phyloP scores from a whole-genome alignment of 2,329 filamentous ascomycete genomes.

The Colletotrichum lentis region DNA sequence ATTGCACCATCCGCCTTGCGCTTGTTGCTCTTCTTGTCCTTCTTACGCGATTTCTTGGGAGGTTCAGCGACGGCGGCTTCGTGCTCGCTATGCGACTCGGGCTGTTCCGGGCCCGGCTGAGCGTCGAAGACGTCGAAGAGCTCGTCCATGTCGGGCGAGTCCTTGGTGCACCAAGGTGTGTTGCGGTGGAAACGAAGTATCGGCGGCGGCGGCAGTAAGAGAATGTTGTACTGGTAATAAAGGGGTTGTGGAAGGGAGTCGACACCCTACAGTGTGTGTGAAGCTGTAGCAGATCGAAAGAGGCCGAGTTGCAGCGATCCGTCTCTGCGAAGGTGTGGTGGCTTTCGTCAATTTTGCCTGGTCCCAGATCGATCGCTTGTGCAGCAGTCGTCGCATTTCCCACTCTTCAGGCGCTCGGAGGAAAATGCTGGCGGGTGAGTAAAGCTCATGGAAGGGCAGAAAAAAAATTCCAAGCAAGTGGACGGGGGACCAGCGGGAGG shows the following conservation, averaged over 20 bases:
- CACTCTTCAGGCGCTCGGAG: background rate
- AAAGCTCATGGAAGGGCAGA: constrained; percentile 14
- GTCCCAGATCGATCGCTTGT: constrained; percentile 10
- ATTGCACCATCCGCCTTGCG: constrained; percentile 83
- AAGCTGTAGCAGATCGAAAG: background rate
- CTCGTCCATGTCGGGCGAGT: constrained; percentile 68
- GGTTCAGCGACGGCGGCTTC: constrained; percentile 47
- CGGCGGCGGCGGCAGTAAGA: background rate
- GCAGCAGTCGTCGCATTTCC: constrained; percentile 22
- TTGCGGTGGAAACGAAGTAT: background rate
- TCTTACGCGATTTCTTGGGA: constrained; percentile 55
- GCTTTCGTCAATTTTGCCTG: constrained; percentile 21
- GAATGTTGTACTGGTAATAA: background rate
- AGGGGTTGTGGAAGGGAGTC: background rate
- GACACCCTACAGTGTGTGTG: background rate
- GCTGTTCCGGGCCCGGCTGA: constrained; percentile 55
- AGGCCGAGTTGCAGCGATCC: background rate
- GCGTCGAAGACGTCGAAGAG: constrained; percentile 86
- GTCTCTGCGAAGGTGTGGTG: background rate
- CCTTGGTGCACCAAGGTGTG: background rate
- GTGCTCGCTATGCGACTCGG: constrained; percentile 54
- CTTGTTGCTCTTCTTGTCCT: constrained; percentile 77
- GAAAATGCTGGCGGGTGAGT: constrained; percentile 24
- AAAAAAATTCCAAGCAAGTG: constrained; percentile 18
- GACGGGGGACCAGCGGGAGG: background rate